phyloP scores from a whole-genome alignment of 1,284 basidiomycete species.

The Ustilago loliicola region DNA sequence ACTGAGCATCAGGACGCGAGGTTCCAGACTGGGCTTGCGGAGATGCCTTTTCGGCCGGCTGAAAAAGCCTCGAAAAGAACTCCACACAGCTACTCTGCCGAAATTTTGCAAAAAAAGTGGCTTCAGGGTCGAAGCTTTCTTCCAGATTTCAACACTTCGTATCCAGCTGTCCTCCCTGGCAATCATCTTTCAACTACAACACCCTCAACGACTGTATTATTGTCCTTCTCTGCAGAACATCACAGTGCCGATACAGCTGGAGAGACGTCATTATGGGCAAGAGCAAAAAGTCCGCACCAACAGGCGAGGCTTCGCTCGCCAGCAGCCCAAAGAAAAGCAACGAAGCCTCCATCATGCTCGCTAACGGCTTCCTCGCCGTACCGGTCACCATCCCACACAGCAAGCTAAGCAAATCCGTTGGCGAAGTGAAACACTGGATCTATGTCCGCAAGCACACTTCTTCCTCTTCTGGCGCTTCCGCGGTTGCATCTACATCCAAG shows the following conservation, averaged over 20 bases:
- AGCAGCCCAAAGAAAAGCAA: not conserved
- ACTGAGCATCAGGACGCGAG: too few species aligned
- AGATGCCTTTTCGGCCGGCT: too few species aligned
- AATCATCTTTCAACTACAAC: too few species aligned
- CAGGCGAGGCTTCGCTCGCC: not conserved
- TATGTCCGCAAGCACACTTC: conserved; percentile 36
- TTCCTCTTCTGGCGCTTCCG: not conserved
- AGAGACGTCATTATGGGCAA: conserved; percentile 18
- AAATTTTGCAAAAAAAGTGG: conserved; percentile 1
- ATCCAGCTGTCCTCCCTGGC: too few species aligned
- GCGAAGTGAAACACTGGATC: conserved; percentile 32
- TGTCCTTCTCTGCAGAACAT: not conserved
- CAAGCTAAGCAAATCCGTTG: conserved; percentile 1
- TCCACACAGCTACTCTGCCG: not conserved
- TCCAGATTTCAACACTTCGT: conserved; percentile 8
- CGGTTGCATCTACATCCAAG: conserved; percentile 17
- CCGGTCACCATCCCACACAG: conserved; percentile 18
- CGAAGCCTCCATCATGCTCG: conserved; percentile 13
- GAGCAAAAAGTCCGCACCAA: not conserved
- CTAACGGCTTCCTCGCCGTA: conserved; percentile 41
- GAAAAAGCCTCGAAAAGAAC: not conserved
- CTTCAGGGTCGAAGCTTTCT: conserved; percentile 9
- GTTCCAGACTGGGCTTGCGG: too few species aligned
- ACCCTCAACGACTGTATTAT: not conserved
- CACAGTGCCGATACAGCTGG: not conserved